phyloP scores from a whole-genome alignment of 1,284 basidiomycete genomes.

The Phellinidium pouzarii region DNA sequence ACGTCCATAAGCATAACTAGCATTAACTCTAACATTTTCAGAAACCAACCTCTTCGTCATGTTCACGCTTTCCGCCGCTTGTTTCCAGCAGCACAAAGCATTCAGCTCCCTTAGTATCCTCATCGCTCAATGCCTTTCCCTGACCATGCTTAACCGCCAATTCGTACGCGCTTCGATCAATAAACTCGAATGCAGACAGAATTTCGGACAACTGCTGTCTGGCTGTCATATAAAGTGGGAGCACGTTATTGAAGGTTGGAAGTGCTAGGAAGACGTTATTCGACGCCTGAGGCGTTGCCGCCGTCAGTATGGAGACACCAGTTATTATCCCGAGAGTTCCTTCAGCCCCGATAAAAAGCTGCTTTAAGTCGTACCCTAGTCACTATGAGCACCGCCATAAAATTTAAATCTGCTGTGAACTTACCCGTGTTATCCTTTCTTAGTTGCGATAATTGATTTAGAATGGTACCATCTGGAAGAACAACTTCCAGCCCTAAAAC shows the following conservation, averaged over 20 bases:
- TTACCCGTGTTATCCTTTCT: constrained; percentile 97
- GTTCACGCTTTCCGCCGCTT: constrained; percentile 88
- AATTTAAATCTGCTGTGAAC: constrained; percentile 22
- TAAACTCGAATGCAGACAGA: constrained; percentile 96
- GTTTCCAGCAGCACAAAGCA: constrained; percentile 96
- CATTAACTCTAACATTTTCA: constrained; percentile 1
- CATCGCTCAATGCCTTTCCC: constrained; percentile 56
- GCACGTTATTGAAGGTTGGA: constrained; percentile 67
- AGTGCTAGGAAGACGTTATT: constrained; percentile 75
- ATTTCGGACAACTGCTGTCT: constrained; percentile 88
- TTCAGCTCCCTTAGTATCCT: constrained; percentile 68
- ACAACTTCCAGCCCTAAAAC: constrained; percentile 98
- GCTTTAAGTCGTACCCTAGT: constrained; percentile 95
- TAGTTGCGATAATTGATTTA: constrained; percentile 77
- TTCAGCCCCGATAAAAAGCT: constrained; percentile 97
- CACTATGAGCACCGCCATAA: neutral
- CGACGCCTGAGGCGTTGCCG: constrained; percentile 79
- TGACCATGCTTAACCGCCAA: constrained; percentile 76
- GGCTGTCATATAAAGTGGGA: constrained; percentile 62
- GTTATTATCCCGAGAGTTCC: constrained; percentile 96
- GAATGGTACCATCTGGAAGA: constrained; percentile 91
- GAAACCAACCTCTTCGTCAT: constrained; percentile 81
- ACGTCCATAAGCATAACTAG: constrained; percentile 10
- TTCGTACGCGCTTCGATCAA: constrained; percentile 85
- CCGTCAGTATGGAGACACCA: constrained; percentile 92